phyloP scores from a whole-genome alignment of 2,329 filamentous ascomycete species.

The Aureobasidium sp. region DNA sequence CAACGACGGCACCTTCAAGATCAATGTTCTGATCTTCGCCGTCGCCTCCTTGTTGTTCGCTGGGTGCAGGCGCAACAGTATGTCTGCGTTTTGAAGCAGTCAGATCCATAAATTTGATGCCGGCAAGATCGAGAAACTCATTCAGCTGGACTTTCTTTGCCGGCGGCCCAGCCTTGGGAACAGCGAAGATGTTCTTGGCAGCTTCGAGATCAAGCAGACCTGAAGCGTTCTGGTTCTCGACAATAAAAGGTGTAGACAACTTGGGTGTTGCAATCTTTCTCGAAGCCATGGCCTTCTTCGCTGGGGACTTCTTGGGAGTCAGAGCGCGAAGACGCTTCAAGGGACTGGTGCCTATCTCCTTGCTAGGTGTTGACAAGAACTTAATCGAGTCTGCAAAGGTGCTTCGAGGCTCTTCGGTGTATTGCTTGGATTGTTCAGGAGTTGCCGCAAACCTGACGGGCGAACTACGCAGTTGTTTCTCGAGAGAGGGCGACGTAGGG shows the following conservation, averaged over 20 bases:
- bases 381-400: constrained; percentile 36
- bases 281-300: constrained; percentile 35
- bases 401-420: constrained; percentile 16
- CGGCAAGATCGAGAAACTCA: constrained; percentile 90
- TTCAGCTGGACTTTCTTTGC: constrained; percentile 56
- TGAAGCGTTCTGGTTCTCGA: constrained; percentile 21
- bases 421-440: constrained; percentile 21
- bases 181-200: constrained; percentile 23
- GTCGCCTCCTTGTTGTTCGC: constrained; percentile 17
- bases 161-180: constrained; percentile 17
- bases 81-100: constrained; percentile 81
- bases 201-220: constrained; percentile 18
- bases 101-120: constrained; percentile 96
- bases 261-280: constrained; percentile 35
- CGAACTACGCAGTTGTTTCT: constrained; percentile 23
- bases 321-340: constrained; percentile 30
- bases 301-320: constrained; percentile 29
- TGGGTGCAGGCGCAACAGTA: constrained; percentile 56
- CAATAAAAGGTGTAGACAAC: constrained; percentile 20
- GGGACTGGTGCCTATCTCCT: constrained; percentile 39
- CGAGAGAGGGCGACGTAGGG: constrained; percentile 23
- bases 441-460: constrained; percentile 12
- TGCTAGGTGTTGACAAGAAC: constrained; percentile 42
- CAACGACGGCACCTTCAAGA: constrained; percentile 74
- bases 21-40: constrained; percentile 25